Conservation (phyloP, 805 yeast species). For the Kluyveromyces lactis region DNA sequence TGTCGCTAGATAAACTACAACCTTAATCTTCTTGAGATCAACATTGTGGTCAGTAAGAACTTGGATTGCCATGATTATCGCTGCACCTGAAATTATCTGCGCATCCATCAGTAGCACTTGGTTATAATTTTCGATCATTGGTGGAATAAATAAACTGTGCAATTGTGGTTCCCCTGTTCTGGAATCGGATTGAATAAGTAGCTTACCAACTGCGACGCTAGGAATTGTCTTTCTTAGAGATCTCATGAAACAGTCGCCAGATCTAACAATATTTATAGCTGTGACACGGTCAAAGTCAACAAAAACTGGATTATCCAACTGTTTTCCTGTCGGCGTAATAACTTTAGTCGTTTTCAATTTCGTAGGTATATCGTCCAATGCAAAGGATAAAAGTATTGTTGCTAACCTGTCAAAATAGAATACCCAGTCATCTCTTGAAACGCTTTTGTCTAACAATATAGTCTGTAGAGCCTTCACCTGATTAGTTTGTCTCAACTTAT, state of each 20-base stretch:
- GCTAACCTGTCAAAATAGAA: constrained; percentile 85
- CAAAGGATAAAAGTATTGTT: constrained; percentile 55
- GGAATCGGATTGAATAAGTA: constrained; percentile 81
- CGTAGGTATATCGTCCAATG: constrained; percentile 44
- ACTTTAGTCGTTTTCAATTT: constrained; percentile 23
- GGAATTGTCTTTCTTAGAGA: constrained; percentile 73
- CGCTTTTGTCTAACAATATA: constrained; percentile 46
- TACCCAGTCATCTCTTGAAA: constrained; percentile 68
- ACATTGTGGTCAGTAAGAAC: constrained; percentile 79
- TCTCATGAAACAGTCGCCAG: constrained; percentile 87
- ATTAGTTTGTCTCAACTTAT: constrained; percentile 38
- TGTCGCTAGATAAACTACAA: constrained; percentile 68
- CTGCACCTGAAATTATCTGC: constrained; percentile 87
- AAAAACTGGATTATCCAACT: constrained; percentile 19
- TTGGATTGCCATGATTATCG: constrained; percentile 88
- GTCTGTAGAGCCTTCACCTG: constrained; percentile 71
- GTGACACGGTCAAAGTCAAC: constrained; percentile 41
- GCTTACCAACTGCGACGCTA: constrained; percentile 70
- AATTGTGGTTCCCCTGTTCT: constrained; percentile 90
- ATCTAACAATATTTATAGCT: constrained; percentile 75
- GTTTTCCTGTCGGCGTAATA: constrained; percentile 34
- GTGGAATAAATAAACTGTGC: constrained; percentile 72
- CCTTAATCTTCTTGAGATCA: constrained; percentile 47
- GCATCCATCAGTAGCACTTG: constrained; percentile 73
- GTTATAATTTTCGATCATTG: constrained; percentile 17